These are phyloP conservation scores for Populus hybrid DNA, from an alignment of 441 rosid genomes.

Conservation along the genomic window DNA sequence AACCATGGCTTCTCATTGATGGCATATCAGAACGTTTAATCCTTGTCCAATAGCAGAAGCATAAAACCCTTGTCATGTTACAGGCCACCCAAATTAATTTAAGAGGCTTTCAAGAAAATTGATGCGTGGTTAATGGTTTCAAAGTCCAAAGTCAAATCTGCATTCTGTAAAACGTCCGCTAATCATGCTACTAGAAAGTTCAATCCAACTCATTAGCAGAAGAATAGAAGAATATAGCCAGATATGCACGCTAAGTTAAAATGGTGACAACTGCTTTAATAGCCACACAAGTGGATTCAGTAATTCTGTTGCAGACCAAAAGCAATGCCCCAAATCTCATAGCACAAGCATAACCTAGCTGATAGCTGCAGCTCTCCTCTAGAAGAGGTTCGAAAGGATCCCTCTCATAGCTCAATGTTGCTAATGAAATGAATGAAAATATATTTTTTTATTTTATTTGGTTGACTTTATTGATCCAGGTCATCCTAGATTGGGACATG, in stretches of 20 bases:
- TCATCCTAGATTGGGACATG: no score
- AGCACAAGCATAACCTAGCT: no score
- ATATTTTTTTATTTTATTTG: no score
- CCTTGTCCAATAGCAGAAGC: background rate
- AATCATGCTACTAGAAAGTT: conserved; percentile 6
- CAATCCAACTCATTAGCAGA: conserved; percentile 1
- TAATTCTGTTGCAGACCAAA: background rate
- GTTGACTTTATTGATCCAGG: no score
- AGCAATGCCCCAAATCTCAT: background rate
- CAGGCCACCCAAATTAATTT: background rate
- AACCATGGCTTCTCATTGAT: conserved; percentile 3
- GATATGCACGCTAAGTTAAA: background rate
- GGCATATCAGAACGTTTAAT: background rate
- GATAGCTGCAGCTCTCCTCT: no score
- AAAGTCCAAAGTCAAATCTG: conserved; percentile 23
- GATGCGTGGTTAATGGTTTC: background rate
- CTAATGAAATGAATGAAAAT: no score
- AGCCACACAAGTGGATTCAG: background rate
- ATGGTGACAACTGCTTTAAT: background rate
- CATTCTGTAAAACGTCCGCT: conserved; percentile 24
- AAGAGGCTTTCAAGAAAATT: background rate
- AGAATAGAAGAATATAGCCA: background rate
- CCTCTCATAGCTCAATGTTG: no score
- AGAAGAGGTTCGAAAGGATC: no score
- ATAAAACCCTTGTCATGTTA: background rate